Conservation (phyloP, 129 eudicot genomes). For the Flaveria bidentis region DNA sequence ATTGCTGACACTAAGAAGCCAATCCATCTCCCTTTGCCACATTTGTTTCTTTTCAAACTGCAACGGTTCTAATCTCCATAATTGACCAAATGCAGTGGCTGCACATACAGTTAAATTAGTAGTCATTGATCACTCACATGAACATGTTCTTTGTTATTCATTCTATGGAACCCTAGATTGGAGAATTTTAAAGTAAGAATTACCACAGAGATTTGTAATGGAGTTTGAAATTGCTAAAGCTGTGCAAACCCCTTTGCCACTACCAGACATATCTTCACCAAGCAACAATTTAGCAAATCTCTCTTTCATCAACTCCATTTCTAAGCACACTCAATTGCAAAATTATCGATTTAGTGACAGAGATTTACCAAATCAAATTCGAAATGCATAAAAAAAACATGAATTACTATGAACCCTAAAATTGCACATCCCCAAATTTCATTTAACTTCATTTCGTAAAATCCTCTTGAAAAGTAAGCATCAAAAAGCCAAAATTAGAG, state of each 20-base stretch:
- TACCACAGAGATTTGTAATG: slow-evolving; percentile 89
- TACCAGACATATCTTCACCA: slow-evolving; percentile 97
- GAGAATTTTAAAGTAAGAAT: not conserved
- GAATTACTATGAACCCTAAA: slow-evolving; percentile 10
- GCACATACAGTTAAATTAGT: slow-evolving; percentile 5
- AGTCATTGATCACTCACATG: slow-evolving; percentile 3
- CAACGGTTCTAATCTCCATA: slow-evolving; percentile 93
- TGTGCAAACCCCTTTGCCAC: slow-evolving; percentile 91
- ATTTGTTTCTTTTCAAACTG: slow-evolving; percentile 71
- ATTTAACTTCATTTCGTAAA: no score
- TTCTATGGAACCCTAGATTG: not conserved
- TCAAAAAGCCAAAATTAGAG: not conserved
- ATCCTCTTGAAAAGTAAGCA: no score
- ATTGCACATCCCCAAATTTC: not conserved
- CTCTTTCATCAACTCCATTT: slow-evolving; percentile 86
- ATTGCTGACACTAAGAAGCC: slow-evolving; percentile 82
- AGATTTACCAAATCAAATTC: no score
- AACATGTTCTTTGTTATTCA: not conserved
- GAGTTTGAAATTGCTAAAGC: slow-evolving; percentile 92
- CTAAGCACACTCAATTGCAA: slow-evolving; percentile 34
- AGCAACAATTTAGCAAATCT: slow-evolving; percentile 82
- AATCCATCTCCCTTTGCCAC: slow-evolving; percentile 96
- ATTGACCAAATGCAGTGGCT: slow-evolving; percentile 88
- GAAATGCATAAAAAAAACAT: no score
- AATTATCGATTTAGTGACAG: no score